Percentiles rank a stretch among this genome's conserved stretches.
phyloP scores from a whole-genome alignment of 2,329 filamentous ascomycete genomes.

The Clarireedia sp. region DNA sequence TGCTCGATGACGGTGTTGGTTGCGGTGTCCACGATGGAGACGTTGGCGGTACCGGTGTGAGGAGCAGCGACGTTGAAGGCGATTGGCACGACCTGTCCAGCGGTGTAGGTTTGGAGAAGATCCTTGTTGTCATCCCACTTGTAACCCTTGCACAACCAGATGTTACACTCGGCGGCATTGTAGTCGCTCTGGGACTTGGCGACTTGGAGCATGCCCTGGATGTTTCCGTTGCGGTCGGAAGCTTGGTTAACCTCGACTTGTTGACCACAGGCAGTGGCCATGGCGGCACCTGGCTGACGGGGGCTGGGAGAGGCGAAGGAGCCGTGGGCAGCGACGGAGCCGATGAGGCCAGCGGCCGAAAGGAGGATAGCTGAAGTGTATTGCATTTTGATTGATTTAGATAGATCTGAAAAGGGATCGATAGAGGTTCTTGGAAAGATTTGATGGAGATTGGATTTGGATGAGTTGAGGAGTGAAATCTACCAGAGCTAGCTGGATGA shows the following conservation, averaged over 20 bases:
- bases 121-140: constrained; percentile 36
- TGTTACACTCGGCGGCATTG: constrained; percentile 29
- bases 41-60: constrained; percentile 47
- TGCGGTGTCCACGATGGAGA: constrained; percentile 43
- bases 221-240: constrained; percentile 27
- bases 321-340: constrained; percentile 41
- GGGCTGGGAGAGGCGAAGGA: constrained; percentile 37
- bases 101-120: constrained; percentile 36
- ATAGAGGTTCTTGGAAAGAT: background rate
- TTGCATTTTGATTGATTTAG: constrained; percentile 16
- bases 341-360: constrained; percentile 25
- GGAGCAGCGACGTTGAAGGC: constrained; percentile 37
- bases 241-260: constrained; percentile 32
- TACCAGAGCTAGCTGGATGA: constrained; percentile 11
- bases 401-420: background rate
- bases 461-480: background rate
- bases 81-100: constrained; percentile 38
- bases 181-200: constrained; percentile 25
- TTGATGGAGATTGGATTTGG: background rate
- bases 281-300: constrained; percentile 37
- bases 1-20: constrained; percentile 41
- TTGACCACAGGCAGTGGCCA: constrained; percentile 34
- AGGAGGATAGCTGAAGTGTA: constrained; percentile 21
- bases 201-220: constrained; percentile 31
- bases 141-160: constrained; percentile 43